phyloP scores from a whole-genome alignment of 257 asterid genomes.

The Parsonsia alboflavescens region DNA sequence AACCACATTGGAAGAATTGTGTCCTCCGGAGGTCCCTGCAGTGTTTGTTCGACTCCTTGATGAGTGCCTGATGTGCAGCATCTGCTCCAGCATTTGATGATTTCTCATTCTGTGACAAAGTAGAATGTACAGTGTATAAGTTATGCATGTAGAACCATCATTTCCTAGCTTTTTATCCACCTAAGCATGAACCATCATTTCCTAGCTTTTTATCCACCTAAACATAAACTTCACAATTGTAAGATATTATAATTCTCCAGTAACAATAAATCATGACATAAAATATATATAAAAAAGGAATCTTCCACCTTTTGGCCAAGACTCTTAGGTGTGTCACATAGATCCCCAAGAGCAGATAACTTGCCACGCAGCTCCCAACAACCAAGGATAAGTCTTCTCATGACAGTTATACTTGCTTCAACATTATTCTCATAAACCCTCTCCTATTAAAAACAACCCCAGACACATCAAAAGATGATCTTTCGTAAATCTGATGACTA shows the following conservation, averaged over 20 bases:
- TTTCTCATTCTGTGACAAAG: constrained; percentile 53
- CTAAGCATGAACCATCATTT: no score
- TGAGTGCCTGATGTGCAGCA: constrained; percentile 28
- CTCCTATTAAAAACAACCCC: constrained; percentile 51
- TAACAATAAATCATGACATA: neutral
- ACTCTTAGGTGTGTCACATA: constrained; percentile 48
- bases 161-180: neutral
- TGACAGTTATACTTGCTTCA: constrained; percentile 52
- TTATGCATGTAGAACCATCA: neutral
- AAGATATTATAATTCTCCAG: neutral
- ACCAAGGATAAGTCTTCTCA: constrained; percentile 49
- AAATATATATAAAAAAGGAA: neutral
- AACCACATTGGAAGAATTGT: constrained; percentile 31
- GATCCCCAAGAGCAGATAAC: constrained; percentile 50
- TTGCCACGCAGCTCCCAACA: constrained; percentile 55
- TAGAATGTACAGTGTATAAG: neutral
- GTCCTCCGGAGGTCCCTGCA: constrained; percentile 43
- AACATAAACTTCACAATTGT: neutral
- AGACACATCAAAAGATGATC: constrained; percentile 6
- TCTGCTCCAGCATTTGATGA: constrained; percentile 49
- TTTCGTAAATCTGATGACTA: neutral
- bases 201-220: no score
- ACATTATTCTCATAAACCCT: constrained; percentile 52
- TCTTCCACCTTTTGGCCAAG: constrained; percentile 55
- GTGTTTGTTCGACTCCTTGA: constrained; percentile 65